These are phyloP conservation scores for Cornus kousa DNA, from an alignment of 148 eudicot species.

Conservation along the genomic window DNA sequence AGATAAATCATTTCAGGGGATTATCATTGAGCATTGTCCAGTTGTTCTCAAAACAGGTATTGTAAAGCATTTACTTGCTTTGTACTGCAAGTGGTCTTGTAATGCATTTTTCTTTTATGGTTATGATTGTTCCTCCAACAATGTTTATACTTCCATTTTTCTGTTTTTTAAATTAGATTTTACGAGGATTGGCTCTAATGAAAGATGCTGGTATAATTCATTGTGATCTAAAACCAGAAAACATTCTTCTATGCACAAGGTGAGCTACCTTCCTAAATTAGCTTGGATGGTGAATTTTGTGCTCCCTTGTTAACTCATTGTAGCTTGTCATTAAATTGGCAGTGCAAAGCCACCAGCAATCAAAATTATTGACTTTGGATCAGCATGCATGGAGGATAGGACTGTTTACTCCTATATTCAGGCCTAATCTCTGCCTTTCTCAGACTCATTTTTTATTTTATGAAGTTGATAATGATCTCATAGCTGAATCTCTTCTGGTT, in stretches of 20 bases:
- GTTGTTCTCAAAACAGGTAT: conserved; percentile 94
- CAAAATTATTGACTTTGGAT: conserved; percentile 97
- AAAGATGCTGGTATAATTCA: conserved; percentile 94
- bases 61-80: conserved; percentile 8
- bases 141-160: conserved; percentile 14
- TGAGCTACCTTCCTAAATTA: conserved; percentile 30
- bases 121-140: conserved; percentile 10
- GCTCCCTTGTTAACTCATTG: conserved; percentile 4
- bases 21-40: conserved; percentile 90
- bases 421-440: conserved; percentile 36
- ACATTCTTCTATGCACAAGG: conserved; percentile 93
- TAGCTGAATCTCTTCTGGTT: conserved; percentile 11
- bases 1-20: conserved; percentile 79
- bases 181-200: conserved; percentile 89
- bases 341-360: conserved; percentile 86
- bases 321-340: conserved; percentile 36
- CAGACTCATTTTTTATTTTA: not conserved
- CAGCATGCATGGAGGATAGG: conserved; percentile 94
- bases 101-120: not conserved
- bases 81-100: not conserved
- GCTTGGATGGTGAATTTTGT: conserved; percentile 2
- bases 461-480: conserved; percentile 1
- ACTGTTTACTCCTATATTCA: conserved; percentile 99
- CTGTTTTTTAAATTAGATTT: conserved; percentile 45
- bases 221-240: conserved; percentile 97